A percentile compares a stretch with the other conserved stretches of the same genome.
These are phyloP conservation scores for Colletotrichum brevisporum DNA, from an alignment of 2,329 filamentous ascomycete species.

Conservation along the genomic window DNA sequence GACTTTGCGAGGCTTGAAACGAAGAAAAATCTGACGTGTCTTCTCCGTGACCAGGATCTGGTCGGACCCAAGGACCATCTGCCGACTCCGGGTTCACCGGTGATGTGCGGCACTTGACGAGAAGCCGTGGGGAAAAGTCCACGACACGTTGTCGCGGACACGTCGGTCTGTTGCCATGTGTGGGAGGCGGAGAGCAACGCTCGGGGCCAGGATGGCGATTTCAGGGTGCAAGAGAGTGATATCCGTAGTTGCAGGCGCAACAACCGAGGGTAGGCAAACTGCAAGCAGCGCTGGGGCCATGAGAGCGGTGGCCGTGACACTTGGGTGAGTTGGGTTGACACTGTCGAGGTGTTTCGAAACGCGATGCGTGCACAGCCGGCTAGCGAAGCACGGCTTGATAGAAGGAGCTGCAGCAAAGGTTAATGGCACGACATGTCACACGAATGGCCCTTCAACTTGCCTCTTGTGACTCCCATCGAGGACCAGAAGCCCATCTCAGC, in stretches of 20 bases:
- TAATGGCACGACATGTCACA: constrained; percentile 41
- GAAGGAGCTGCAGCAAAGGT: constrained; percentile 36
- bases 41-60: constrained; percentile 16
- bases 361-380: constrained; percentile 23
- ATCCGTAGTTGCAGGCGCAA: background rate
- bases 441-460: constrained; percentile 19
- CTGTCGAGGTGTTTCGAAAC: constrained; percentile 38
- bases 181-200: background rate
- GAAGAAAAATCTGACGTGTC: constrained; percentile 30
- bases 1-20: constrained; percentile 4
- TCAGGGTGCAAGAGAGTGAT: background rate
- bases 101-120: background rate
- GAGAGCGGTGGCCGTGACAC: constrained; percentile 5
- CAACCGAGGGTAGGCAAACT: background rate
- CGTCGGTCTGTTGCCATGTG: background rate
- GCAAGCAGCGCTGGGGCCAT: constrained; percentile 5
- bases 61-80: constrained; percentile 8
- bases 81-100: constrained; percentile 15
- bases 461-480: background rate
- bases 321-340: constrained; percentile 8
- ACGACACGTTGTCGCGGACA: background rate
- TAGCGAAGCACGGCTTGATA: constrained; percentile 21
- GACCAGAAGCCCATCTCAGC: background rate
- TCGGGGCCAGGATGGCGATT: background rate
- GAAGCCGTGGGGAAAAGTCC: background rate